Base-by-base conservation (phyloP, 169 alveolate species). In the Plasmodium reichenowi region DNA sequence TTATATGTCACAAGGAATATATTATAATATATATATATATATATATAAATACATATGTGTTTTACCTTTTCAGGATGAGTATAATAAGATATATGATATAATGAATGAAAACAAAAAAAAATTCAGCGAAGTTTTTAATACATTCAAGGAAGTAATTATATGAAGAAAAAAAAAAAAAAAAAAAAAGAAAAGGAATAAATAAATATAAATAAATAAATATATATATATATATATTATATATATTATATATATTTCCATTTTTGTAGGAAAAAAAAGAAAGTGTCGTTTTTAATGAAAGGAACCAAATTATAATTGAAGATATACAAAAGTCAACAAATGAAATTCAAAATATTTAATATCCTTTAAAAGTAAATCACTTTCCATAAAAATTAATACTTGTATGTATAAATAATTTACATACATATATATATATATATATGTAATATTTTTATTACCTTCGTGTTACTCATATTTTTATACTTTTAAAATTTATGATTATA, bases 191-290 rank as follows among this genome's bases (percentile, higher is more conserved):
- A 7, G n/a, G 20, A 2, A 17, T 10, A 7, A 24, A n/a, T 17
- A 4, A 22, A 26, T 48, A 22, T 60, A 20, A 13, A 5, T 2
- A 32, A 15, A 72, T 2, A 13, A 26, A 26, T 48, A 38, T 74
- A 43, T 47, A 74, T 64, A n/a, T 15, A 48, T 60, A n/a, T 26
- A 52, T n/a, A 52, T n/a, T n/a, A n/a, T n/a, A n/a, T n/a, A n/a
- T n/a, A n/a, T n/a, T 3, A 52, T 52, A 52, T 52, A 52, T 52
- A 52, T 52, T 48, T 59, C 13, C 13, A 8, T 17, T 32, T 68
- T 15, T 59, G 10, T 62, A 76, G 89, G 89, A 76, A 63, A 76
- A 76, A 58, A 76, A 66, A 26, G 89, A 76, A 64, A 76, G 89
- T 24, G 29, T 10, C 4, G 66, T 76, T 50, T 76, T 76, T 68